phyloP scores from a whole-genome alignment of 23 red algal genomes.

The Cyanidium caldarium region DNA sequence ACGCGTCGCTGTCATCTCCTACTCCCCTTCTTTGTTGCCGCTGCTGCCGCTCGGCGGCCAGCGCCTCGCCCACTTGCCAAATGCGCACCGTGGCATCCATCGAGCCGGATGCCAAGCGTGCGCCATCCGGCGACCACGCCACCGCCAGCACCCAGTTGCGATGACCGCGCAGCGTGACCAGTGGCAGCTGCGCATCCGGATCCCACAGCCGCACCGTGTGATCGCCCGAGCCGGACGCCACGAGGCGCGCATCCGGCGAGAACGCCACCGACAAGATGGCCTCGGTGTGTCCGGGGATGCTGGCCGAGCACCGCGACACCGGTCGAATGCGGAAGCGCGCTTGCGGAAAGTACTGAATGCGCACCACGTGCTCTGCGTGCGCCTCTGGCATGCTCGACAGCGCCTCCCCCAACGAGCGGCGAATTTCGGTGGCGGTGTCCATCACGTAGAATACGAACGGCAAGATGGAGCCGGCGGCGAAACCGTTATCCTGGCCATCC shows the following conservation, averaged over 20 bases:
- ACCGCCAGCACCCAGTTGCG: constrained; percentile 24
- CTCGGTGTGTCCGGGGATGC: constrained; percentile 64
- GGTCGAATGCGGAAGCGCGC: constrained; percentile 62
- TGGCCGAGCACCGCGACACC: constrained; percentile 44
- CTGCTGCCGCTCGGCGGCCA: neutral
- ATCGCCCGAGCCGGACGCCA: constrained; percentile 80
- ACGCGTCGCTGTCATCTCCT: neutral
- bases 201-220: constrained; percentile 72
- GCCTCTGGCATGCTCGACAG: neutral
- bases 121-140: constrained; percentile 28
- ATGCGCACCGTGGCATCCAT: constrained; percentile 9
- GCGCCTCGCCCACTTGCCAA: neutral
- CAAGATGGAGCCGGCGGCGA: too few species aligned
- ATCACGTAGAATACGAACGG: neutral
- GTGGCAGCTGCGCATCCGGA: constrained; percentile 31
- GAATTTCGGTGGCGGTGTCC: constrained; percentile 3
- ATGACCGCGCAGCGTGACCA: constrained; percentile 25
- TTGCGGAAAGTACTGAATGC: constrained; percentile 52
- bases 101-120: constrained; percentile 16
- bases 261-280: constrained; percentile 48
- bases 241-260: constrained; percentile 30
- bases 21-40: too few species aligned
- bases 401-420: neutral
- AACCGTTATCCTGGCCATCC: too few species aligned
- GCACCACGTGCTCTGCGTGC: constrained; percentile 26